Base-by-base conservation (phyloP, 2,329 filamentous ascomycete species). In the Nothophaeocryptopus gaeumannii region DNA sequence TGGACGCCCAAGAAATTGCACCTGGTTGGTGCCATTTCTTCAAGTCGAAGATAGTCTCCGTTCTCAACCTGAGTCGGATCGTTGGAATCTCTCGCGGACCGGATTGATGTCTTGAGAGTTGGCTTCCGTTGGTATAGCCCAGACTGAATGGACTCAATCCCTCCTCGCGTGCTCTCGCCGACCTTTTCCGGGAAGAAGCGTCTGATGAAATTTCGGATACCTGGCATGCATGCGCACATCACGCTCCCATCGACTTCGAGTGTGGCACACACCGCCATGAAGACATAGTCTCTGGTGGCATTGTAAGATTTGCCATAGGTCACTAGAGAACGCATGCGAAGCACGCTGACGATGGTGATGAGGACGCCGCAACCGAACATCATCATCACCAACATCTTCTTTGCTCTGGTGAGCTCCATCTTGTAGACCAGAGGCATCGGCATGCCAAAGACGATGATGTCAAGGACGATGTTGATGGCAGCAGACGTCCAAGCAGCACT, bases 331-430 rank as follows among this genome's bases (percentile, higher is more conserved):
- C 34, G 32, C 15, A 45, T 33, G 8, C 42, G 42, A 2, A 45
- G 29, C 12, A 45, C 37, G 34, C 42, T 45, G 8, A 45, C 34
- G 8, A 45, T 31, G 10, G 42, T 37, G 15, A 45, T 34, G 32
- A 33, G 37, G 12, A 45, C 42, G 26, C 42, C 42, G 7, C 20
- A 26, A 39, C 44, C 44, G 31, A 51, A 51, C 48, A 51, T 51
- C 8, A 51, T 30, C 32, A 47, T 51, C 13, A 51, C 48, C 5
- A 51, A 30, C 9, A 47, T 8, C n/a, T 46, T 51, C 33, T 51
- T 51, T 13, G 42, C 39, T 13, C 16, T 46, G 43, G 42, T 51
- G 37, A 51, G 48, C 12, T 51, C 42, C 48, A 51, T 51, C 7
- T 39, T 46, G 38, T 32, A 47, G 14, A 51, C 41, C 33, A 51